Evolutionary conservation across 805 yeast species (phyloP).

Genomic region (Sugiyamaella marilandica): DNA sequence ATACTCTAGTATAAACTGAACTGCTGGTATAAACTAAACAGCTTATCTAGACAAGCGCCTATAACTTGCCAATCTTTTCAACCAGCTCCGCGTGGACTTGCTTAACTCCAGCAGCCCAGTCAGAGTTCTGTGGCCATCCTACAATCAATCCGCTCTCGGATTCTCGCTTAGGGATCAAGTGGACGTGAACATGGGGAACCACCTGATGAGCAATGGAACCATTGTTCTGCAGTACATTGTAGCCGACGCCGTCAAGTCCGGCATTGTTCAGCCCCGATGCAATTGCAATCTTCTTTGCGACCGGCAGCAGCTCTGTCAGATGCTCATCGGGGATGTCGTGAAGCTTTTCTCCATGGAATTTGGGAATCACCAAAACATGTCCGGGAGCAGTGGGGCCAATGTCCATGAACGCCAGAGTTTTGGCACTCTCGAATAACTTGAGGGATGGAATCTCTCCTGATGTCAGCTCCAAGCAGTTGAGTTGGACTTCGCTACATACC

Average conservation of each 20-base stretch:
- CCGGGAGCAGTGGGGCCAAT: conserved; percentile 90
- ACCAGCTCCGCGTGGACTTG: conserved; percentile 51
- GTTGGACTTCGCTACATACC: conserved; percentile 41
- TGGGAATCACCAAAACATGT: conserved; percentile 87
- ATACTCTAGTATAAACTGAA: too few species aligned
- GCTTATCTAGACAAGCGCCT: too few species aligned
- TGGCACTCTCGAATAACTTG: conserved; percentile 82
- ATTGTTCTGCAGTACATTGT: conserved; percentile 87
- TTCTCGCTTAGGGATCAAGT: conserved; percentile 84
- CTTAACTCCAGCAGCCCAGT: conserved; percentile 69
- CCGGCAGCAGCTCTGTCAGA: conserved; percentile 78
- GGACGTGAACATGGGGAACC: conserved; percentile 96
- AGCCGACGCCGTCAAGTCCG: conserved; percentile 61
- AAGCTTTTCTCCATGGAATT: conserved; percentile 86
- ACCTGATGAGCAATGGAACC: conserved; percentile 94
- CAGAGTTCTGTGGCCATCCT: conserved; percentile 90
- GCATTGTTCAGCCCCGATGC: conserved; percentile 54
- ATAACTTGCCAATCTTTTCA: conserved; percentile 14
- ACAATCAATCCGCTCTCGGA: conserved; percentile 70
- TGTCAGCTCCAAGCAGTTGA: not conserved
- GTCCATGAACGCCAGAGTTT: conserved; percentile 77
- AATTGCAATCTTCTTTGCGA: conserved; percentile 78
- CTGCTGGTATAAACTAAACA: too few species aligned
- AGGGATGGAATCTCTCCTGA: conserved; percentile 90
- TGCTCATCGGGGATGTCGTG: conserved; percentile 92